Conservation (phyloP, 2,329 filamentous ascomycete genomes). For the Zymoseptoria pseudotritici region DNA sequence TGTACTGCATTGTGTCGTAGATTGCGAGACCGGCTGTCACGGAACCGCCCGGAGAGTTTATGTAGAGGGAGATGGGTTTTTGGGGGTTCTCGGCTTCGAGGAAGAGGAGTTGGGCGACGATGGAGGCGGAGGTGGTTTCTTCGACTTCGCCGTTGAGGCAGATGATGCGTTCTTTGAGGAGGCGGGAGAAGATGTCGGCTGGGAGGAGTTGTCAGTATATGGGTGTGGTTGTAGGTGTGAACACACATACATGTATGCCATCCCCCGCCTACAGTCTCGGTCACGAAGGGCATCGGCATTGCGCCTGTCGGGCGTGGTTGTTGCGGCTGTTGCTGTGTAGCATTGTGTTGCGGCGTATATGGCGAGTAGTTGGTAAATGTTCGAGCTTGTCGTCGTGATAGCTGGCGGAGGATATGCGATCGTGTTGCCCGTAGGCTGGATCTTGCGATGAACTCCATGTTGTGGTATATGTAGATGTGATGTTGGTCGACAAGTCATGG, state of each 20-base stretch:
- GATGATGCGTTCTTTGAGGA: conserved; percentile 74
- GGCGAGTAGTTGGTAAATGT: conserved; percentile 16
- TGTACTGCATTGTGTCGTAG: conserved; percentile 99
- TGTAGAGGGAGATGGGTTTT: conserved; percentile 95
- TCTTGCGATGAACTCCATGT: conserved; percentile 21
- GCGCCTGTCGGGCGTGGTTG: conserved; percentile 29
- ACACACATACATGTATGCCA: conserved; percentile 44
- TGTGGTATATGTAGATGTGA: neutral
- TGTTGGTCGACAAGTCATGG: neutral
- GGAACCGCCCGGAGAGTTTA: conserved; percentile 90
- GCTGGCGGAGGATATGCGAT: conserved; percentile 12
- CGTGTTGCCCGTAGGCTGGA: conserved; percentile 21
- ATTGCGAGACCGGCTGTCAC: conserved; percentile 81
- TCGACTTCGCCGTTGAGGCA: conserved; percentile 89
- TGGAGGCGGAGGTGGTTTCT: conserved; percentile 81
- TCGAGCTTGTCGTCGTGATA: conserved; percentile 4
- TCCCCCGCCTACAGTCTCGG: conserved; percentile 44
- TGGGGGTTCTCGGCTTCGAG: conserved; percentile 94
- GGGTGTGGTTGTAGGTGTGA: too few relatives aligned
- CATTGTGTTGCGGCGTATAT: conserved; percentile 18
- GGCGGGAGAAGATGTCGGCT: conserved; percentile 41
- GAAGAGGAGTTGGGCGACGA: conserved; percentile 93
- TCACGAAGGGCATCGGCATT: conserved; percentile 44
- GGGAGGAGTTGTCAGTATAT: neutral
- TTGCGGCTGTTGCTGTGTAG: conserved; percentile 16